Percentiles rank a stretch among this genome's conserved stretches.
Evolutionary conservation across 257 asterid species (phyloP).

Genomic region (Solanum neorickii): DNA sequence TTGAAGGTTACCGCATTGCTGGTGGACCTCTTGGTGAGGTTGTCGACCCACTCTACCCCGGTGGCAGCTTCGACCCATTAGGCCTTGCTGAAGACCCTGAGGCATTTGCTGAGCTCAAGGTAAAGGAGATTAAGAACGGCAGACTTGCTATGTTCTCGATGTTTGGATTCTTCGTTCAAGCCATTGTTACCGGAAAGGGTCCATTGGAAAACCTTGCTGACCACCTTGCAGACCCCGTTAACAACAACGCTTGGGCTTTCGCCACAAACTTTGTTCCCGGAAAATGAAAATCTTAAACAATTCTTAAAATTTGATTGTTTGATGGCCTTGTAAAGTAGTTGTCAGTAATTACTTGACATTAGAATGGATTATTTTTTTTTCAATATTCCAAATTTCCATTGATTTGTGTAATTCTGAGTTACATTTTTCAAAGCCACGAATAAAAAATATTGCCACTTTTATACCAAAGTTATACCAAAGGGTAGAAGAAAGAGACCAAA

Average conservation of each 20-base stretch:
- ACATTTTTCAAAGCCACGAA: not conserved
- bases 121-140: not conserved
- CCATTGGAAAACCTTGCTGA: constrained; percentile 65
- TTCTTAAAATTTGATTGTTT: not conserved
- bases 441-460: not conserved
- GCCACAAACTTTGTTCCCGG: not conserved
- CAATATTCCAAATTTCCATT: not conserved
- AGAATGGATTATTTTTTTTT: not conserved
- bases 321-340: not conserved
- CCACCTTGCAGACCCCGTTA: constrained; percentile 44
- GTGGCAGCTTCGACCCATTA: not conserved
- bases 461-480: not conserved
- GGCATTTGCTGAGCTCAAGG: not conserved
- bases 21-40: not conserved
- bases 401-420: not conserved
- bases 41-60: not conserved
- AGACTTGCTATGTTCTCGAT: not conserved
- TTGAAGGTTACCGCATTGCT: not conserved
- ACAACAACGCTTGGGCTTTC: not conserved
- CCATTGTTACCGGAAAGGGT: constrained; percentile 52
- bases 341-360: not conserved
- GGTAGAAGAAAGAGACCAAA: not conserved
- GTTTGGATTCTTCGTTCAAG: constrained; percentile 51
- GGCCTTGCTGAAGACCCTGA: not conserved
- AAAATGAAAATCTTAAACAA: not conserved